Conservation (phyloP, 768 basidiomycete species). For the Psilocybe sp. region DNA sequence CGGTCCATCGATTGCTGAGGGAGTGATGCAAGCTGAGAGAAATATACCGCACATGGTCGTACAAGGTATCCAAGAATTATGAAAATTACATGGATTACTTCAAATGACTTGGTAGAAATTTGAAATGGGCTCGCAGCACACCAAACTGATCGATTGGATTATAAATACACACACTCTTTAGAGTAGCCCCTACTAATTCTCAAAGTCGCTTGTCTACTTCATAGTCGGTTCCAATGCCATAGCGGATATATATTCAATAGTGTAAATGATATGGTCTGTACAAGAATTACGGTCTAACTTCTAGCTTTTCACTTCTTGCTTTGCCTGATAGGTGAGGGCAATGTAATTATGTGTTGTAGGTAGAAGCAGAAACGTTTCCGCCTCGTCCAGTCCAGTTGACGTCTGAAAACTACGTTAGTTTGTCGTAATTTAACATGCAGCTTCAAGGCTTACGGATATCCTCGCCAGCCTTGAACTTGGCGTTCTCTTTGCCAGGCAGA, state of each 20-base stretch:
- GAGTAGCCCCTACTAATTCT: no score
- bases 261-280: conserved; percentile 9
- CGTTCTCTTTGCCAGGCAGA: conserved; percentile 87
- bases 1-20: conserved; percentile 7
- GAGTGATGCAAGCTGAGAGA: conserved; percentile 35
- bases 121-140: no score
- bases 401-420: conserved; percentile 43
- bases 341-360: conserved; percentile 58
- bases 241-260: conserved; percentile 5
- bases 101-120: neutral
- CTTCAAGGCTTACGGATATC: conserved; percentile 74
- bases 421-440: neutral
- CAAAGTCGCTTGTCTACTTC: no score
- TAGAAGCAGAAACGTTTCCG: conserved; percentile 87
- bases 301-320: conserved; percentile 7
- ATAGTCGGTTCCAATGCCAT: no score
- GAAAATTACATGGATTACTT: neutral
- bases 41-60: conserved; percentile 69
- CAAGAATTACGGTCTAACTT: conserved; percentile 14
- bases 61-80: neutral
- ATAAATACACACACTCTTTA: no score
- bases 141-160: no score
- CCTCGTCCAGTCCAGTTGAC: conserved; percentile 99
- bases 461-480: conserved; percentile 70
- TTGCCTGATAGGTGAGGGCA: neutral